Conservation (phyloP, 495 filamentous ascomycete species). For the Penicillium dipodomyicola region DNA sequence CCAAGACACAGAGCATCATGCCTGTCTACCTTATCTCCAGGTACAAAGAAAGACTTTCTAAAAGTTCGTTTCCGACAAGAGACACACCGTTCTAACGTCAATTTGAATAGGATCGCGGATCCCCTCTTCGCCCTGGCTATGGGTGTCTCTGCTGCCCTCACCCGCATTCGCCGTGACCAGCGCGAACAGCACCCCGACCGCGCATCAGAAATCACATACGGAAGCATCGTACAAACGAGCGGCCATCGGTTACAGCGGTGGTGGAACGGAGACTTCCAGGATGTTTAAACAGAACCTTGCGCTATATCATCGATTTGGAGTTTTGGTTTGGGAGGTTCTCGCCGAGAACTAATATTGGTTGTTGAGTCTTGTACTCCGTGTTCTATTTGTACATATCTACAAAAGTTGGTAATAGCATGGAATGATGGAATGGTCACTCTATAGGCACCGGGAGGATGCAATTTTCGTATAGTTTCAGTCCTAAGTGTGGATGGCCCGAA, state of each 20-base stretch:
- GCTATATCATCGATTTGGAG: conserved; percentile 1
- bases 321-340: not conserved
- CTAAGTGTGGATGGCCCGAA: no score
- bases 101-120: conserved; percentile 60
- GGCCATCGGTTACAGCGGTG: conserved; percentile 37
- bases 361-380: not conserved
- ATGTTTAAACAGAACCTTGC: conserved; percentile 19
- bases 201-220: conserved; percentile 34
- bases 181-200: conserved; percentile 51
- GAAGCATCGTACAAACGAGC: conserved; percentile 31
- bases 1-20: conserved; percentile 20
- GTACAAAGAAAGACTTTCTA: conserved; percentile 28
- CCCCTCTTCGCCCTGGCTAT: conserved; percentile 85
- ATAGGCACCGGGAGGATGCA: not conserved
- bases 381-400: not conserved
- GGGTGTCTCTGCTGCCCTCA: conserved; percentile 59
- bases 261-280: conserved; percentile 48
- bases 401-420: not conserved
- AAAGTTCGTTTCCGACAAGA: not conserved
- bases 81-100: not conserved
- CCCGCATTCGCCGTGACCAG: conserved; percentile 75
- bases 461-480: not conserved
- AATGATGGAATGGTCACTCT: not conserved
- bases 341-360: not conserved
- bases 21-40: conserved; percentile 43